phyloP scores from a whole-genome alignment of 495 filamentous ascomycete species.

The Xylaria telfairii region DNA sequence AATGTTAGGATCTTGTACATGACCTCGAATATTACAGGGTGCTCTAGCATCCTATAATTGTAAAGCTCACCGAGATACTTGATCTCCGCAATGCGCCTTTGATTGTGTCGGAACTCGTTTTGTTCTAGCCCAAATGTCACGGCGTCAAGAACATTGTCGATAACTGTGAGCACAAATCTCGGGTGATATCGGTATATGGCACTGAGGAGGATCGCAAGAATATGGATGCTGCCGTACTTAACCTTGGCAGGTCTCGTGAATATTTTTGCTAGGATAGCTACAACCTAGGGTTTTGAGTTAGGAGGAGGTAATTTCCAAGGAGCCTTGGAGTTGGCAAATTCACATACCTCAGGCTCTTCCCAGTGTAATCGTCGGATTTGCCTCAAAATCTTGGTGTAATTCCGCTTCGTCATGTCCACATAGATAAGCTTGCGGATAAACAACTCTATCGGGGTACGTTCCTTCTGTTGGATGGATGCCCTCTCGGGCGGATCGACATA shows the following conservation, averaged over 20 bases:
- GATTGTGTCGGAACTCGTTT: constrained; percentile 98
- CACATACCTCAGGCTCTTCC: constrained; percentile 84
- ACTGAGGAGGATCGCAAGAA: constrained; percentile 89
- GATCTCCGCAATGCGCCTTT: constrained; percentile 92
- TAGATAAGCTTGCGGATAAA: constrained; percentile 94
- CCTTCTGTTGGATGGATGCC: constrained; percentile 94
- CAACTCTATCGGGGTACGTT: constrained; percentile 88
- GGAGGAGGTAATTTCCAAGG: not conserved
- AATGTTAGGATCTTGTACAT: constrained; percentile 94
- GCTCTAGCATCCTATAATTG: constrained; percentile 97
- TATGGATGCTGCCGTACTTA: constrained; percentile 96
- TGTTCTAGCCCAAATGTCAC: constrained; percentile 88
- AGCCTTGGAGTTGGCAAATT: not conserved
- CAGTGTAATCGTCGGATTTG: constrained; percentile 95
- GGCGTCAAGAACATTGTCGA: constrained; percentile 89
- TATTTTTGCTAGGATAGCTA: constrained; percentile 83
- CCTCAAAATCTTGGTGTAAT: constrained; percentile 89
- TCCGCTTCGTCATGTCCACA: constrained; percentile 89
- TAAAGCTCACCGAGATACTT: constrained; percentile 98
- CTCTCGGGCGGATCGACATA: constrained; percentile 95
- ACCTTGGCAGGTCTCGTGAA: constrained; percentile 97
- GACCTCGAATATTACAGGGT: constrained; percentile 92
- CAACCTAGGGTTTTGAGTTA: constrained; percentile 59
- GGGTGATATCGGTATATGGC: constrained; percentile 90
- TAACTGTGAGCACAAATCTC: constrained; percentile 83